Conservation (phyloP, 192 early-diverging fungal genomes). For the Entomortierella parvispora region DNA sequence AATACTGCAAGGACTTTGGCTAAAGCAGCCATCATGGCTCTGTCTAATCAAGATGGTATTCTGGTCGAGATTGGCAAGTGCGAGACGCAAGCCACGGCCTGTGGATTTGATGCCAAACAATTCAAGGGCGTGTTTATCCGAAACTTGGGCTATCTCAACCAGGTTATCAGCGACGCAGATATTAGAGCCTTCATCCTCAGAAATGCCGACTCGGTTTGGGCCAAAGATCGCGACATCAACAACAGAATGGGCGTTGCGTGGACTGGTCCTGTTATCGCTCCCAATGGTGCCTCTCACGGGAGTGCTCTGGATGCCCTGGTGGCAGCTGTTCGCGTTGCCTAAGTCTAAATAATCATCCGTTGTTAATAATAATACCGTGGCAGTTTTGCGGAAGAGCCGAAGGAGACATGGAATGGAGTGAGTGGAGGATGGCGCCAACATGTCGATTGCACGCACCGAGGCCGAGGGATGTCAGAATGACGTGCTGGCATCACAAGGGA, state of each 20-base stretch:
- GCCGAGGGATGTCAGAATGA: too few species aligned
- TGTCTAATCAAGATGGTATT: slow-evolving; percentile 9
- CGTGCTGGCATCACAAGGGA: too few species aligned
- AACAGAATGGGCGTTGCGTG: slow-evolving; percentile 8
- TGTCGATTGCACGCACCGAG: too few species aligned
- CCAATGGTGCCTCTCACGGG: slow-evolving; percentile 9
- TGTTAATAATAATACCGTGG: too few species aligned
- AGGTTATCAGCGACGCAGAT: slow-evolving; percentile 2
- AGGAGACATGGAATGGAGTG: too few species aligned
- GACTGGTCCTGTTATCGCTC: slow-evolving; percentile 6
- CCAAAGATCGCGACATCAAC: not conserved
- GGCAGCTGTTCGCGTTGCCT: slow-evolving; percentile 2
- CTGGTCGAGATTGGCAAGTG: slow-evolving; percentile 4
- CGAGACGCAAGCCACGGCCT: slow-evolving; percentile 6
- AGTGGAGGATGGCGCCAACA: too few species aligned
- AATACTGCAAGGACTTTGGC: slow-evolving; percentile 5
- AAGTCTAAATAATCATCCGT: too few species aligned
- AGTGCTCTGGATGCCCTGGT: slow-evolving; percentile 6
- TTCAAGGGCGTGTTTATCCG: slow-evolving; percentile 6
- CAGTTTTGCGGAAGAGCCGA: too few species aligned
- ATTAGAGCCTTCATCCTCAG: slow-evolving; percentile 7
- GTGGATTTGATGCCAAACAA: slow-evolving; percentile 9
- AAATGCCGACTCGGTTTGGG: slow-evolving; percentile 7
- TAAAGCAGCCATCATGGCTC: not conserved
- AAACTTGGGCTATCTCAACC: slow-evolving; percentile 9